A percentile compares a stretch with the other conserved stretches of the same genome.
Evolutionary conservation across 2,329 filamentous ascomycete genomes (phyloP).

Genomic region (Aspergillus arachidicola): DNA sequence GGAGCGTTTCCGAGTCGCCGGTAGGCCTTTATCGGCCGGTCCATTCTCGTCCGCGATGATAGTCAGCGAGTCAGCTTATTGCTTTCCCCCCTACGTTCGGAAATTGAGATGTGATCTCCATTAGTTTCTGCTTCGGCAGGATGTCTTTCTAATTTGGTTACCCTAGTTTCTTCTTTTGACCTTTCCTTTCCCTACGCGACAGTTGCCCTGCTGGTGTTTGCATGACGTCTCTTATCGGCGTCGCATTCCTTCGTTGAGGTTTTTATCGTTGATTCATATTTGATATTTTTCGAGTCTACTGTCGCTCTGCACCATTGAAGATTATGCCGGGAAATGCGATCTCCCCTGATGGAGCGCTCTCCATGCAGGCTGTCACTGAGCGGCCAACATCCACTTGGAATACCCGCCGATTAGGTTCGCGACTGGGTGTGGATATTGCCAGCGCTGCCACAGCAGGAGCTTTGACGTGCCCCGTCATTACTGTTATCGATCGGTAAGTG

Average conservation of each 20-base stretch:
- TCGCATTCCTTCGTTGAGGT: constrained; percentile 1
- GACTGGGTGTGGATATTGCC: constrained; percentile 68
- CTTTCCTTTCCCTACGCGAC: background rate
- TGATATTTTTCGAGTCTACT: background rate
- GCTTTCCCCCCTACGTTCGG: background rate
- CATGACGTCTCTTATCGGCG: constrained; percentile 9
- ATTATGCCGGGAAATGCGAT: constrained; percentile 36
- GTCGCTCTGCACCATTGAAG: constrained; percentile 1
- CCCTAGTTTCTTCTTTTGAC: background rate
- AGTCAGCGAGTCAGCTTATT: constrained; percentile 9
- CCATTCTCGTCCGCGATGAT: constrained; percentile 27
- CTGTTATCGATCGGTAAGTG: constrained; percentile 78
- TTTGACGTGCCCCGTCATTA: constrained; percentile 80
- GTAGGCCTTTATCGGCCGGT: constrained; percentile 10
- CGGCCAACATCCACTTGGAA: constrained; percentile 61
- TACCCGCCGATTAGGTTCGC: constrained; percentile 68
- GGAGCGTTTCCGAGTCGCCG: constrained; percentile 27
- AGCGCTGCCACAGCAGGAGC: constrained; percentile 72
- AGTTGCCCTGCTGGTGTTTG: background rate
- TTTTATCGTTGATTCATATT: constrained; percentile 1
- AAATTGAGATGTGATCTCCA: constrained; percentile 4
- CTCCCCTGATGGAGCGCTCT: constrained; percentile 27
- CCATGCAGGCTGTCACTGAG: constrained; percentile 27
- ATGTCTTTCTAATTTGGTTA: background rate
- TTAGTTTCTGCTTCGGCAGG: background rate